These are phyloP conservation scores for Mitragyna speciosa DNA, from an alignment of 257 asterid genomes.

Conservation along the genomic window DNA sequence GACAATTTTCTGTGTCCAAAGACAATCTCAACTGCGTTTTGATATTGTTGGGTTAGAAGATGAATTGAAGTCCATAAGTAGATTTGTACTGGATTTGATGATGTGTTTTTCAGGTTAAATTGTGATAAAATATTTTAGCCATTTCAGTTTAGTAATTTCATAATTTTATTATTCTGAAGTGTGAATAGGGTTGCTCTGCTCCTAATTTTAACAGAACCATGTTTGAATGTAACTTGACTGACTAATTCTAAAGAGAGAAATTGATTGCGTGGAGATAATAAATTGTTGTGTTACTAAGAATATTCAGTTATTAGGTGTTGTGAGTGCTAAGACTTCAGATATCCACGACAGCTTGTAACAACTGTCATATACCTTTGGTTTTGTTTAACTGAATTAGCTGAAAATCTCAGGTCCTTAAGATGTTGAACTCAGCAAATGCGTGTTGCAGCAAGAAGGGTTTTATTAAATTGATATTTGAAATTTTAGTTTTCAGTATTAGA, in stretches of 20 bases:
- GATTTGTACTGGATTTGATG: not conserved
- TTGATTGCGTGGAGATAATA: not conserved
- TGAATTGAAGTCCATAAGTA: constrained; percentile 11
- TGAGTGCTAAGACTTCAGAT: not conserved
- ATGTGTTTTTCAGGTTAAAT: not conserved
- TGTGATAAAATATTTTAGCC: not conserved
- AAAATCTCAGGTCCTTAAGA: not conserved
- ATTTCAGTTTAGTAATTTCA: not conserved
- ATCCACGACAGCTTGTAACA: not conserved
- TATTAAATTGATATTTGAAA: not conserved
- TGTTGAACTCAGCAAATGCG: not conserved
- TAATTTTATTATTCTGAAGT: not conserved
- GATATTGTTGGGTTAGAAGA: not conserved
- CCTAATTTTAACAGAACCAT: not conserved
- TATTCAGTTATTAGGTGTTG: not conserved
- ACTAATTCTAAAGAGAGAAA: not conserved
- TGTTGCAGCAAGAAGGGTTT: not conserved
- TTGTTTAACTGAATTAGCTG: constrained; percentile 3
- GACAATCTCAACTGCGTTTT: constrained; percentile 15
- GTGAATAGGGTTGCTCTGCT: not conserved
- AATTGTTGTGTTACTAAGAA: not conserved
- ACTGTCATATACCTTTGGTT: not conserved
- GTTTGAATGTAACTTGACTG: not conserved
- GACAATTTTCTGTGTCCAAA: constrained; percentile 19
- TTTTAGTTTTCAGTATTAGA: not conserved